These are phyloP conservation scores for Tolypocladium guangdongense DNA, from an alignment of 2,329 filamentous ascomycete species.

Conservation along the genomic window DNA sequence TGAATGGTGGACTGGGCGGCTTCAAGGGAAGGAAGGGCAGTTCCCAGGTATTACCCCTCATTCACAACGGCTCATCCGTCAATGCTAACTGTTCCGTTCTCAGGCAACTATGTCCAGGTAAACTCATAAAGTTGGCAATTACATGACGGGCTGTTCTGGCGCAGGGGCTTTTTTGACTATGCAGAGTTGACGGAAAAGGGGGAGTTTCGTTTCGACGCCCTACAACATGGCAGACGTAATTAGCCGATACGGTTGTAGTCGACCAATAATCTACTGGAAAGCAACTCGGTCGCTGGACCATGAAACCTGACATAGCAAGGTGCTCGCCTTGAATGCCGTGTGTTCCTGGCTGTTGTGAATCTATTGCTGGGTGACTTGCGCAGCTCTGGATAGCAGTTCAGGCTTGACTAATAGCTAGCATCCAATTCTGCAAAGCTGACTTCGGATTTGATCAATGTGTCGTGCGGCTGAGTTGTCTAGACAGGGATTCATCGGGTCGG, in stretches of 20 bases:
- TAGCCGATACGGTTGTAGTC: background rate
- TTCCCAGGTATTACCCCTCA: slow-evolving; percentile 65
- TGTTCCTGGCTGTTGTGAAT: too few species aligned
- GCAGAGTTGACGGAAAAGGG: background rate
- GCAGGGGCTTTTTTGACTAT: background rate
- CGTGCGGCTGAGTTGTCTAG: background rate
- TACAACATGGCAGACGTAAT: background rate
- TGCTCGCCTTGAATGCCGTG: background rate
- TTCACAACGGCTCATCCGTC: background rate
- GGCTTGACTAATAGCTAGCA: too few species aligned
- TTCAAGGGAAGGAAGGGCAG: slow-evolving; percentile 73
- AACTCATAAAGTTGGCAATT: slow-evolving; percentile 7
- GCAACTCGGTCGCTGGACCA: background rate
- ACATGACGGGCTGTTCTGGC: background rate
- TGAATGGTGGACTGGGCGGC: slow-evolving; percentile 89
- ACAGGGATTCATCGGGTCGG: too few species aligned
- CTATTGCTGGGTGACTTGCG: too few species aligned
- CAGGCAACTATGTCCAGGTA: slow-evolving; percentile 41
- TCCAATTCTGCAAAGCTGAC: background rate
- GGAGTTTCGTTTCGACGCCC: background rate
- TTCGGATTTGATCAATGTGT: background rate
- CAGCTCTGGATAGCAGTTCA: too few species aligned
- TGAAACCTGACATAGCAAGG: background rate
- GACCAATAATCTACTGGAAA: background rate
- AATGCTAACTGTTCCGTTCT: background rate